These are phyloP conservation scores for Nothomitra cinnamomea DNA, from an alignment of 2,329 filamentous ascomycete species.

Conservation along the genomic window DNA sequence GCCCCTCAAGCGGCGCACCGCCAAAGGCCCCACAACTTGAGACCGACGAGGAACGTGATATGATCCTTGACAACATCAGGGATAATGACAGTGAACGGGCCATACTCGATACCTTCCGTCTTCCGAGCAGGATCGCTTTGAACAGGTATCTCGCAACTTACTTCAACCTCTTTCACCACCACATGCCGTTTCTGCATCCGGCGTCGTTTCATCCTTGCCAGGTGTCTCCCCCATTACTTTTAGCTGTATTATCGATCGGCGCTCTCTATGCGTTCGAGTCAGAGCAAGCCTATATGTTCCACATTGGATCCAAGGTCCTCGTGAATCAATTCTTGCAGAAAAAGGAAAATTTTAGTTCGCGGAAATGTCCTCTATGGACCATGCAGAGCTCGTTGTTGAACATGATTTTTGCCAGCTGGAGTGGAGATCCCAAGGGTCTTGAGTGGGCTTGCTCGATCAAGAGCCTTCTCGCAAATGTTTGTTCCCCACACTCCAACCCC, in stretches of 20 bases:
- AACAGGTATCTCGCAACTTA: slow-evolving; percentile 92
- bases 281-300: slow-evolving; percentile 89
- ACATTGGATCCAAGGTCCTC: slow-evolving; percentile 92
- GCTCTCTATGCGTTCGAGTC: slow-evolving; percentile 94
- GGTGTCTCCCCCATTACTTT: slow-evolving; percentile 64
- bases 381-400: slow-evolving; percentile 96
- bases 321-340: slow-evolving; percentile 95
- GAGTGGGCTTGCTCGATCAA: slow-evolving; percentile 99
- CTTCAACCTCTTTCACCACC: slow-evolving; percentile 93
- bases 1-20: slow-evolving; percentile 45
- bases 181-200: slow-evolving; percentile 87
- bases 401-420: slow-evolving; percentile 99
- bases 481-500: slow-evolving; percentile 3
- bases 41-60: slow-evolving; percentile 69
- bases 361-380: slow-evolving; percentile 93
- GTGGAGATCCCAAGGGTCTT: slow-evolving; percentile 87
- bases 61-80: slow-evolving; percentile 75
- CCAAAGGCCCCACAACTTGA: slow-evolving; percentile 63
- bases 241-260: slow-evolving; percentile 87
- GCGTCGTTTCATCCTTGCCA: slow-evolving; percentile 72
- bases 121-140: slow-evolving; percentile 62
- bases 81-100: slow-evolving; percentile 63
- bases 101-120: slow-evolving; percentile 74
- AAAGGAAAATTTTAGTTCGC: slow-evolving; percentile 96
- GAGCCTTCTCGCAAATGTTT: slow-evolving; percentile 73